A percentile compares a stretch with the other conserved stretches of the same genome.
Evolutionary conservation across 108 stramenopile species (phyloP).

Genomic region (Nitzschia sp.): DNA sequence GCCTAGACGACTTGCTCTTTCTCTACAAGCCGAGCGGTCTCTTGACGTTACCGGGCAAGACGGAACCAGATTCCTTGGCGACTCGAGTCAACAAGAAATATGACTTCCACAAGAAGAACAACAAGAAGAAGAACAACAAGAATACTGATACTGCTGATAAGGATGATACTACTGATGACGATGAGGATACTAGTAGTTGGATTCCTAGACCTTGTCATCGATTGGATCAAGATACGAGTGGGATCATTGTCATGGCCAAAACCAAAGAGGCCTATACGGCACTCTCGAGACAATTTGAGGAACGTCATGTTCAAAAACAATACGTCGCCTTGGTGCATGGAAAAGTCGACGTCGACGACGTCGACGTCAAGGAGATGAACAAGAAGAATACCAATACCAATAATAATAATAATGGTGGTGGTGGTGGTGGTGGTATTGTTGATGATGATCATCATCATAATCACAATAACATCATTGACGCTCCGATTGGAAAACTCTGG

Average conservation of each 20-base stretch:
- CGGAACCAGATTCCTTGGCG: constrained; percentile 7
- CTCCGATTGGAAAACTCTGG: constrained; percentile 43
- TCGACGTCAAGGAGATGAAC: no score
- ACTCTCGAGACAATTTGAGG: constrained; percentile 51
- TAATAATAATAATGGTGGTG: no score
- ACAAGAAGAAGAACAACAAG: neutral
- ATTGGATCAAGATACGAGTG: constrained; percentile 68
- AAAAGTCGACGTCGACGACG: constrained; percentile 18
- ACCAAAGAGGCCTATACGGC: constrained; percentile 44
- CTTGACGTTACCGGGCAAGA: constrained; percentile 7
- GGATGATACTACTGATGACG: neutral
- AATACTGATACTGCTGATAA: neutral
- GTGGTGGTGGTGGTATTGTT: no score
- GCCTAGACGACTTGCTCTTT: constrained; percentile 1
- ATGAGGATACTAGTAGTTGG: constrained; percentile 21
- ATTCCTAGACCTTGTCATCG: constrained; percentile 63
- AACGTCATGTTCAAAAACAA: constrained; percentile 33
- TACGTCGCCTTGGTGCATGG: constrained; percentile 68
- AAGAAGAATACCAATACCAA: no score
- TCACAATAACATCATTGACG: constrained; percentile 30
- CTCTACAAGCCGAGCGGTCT: constrained; percentile 5
- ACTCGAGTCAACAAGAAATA: neutral
- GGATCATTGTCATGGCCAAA: constrained; percentile 56
- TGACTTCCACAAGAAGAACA: neutral
- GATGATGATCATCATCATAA: no score